phyloP scores from a whole-genome alignment of 805 yeast genomes.

The Candida ortonii region DNA sequence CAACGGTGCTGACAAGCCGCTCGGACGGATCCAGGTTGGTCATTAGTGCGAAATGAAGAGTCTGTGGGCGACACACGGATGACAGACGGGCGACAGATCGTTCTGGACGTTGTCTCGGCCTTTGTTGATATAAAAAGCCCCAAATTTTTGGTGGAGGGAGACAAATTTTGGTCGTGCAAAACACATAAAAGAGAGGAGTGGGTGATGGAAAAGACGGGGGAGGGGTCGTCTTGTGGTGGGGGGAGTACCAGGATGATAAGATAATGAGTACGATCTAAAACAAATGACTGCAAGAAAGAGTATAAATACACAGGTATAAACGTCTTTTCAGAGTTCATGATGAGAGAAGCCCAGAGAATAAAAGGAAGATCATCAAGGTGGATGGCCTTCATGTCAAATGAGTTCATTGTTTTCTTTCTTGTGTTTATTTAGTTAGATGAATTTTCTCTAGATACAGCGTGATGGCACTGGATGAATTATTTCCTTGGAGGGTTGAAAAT shows the following conservation, averaged over 20 bases:
- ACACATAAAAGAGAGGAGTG: too few relatives aligned
- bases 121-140: too few relatives aligned
- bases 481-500: conserved; percentile 90
- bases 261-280: conserved; percentile 1
- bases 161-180: too few relatives aligned
- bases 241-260: not conserved
- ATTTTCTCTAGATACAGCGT: conserved; percentile 10
- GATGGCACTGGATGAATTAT: conserved; percentile 26
- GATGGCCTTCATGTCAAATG: too few relatives aligned
- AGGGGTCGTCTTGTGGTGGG: too few relatives aligned
- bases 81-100: too few relatives aligned
- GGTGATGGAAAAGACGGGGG: too few relatives aligned
- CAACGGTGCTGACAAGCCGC: conserved; percentile 25
- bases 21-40: conserved; percentile 2
- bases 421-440: conserved; percentile 6
- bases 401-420: conserved; percentile 2
- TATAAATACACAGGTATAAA: conserved; percentile 11
- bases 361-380: too few relatives aligned
- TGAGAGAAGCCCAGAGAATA: too few relatives aligned
- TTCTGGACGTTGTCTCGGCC: too few relatives aligned
- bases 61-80: too few relatives aligned
- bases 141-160: too few relatives aligned
- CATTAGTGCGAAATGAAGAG: not conserved
- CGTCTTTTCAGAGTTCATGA: conserved; percentile 4
- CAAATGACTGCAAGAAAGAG: conserved; percentile 5